Evolutionary conservation across 2,329 filamentous ascomycete species (phyloP), one percentile per base, ranked within the genome.

Genomic region (Torrubiella hemipterigena): DNA sequence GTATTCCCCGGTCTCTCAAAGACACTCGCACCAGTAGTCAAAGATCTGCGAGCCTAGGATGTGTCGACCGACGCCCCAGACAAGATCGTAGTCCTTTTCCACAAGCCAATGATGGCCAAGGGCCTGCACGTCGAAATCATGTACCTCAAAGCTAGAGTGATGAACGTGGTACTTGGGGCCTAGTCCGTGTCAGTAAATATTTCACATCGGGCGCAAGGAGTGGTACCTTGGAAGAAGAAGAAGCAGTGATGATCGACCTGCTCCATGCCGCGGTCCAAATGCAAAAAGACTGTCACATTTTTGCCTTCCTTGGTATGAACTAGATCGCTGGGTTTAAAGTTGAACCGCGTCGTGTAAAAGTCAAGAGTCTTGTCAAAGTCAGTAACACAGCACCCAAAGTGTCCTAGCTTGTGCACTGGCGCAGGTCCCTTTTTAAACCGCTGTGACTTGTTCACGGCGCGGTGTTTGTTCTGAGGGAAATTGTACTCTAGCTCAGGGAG

Each of bases 61-160:
- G 56, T 83, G 78, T 31, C 79, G 54, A 0, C 79, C 79, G 0
- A 84, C 69, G 2, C 79, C 79, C 79, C 79, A 84, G 38, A 75
- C 75, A 42, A 64, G 69, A 43, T 63, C 65, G 47, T 79, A 79
- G 2, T 69, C 71, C 49, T 74, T 70, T 38, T 69, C 56, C 3
- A 60, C 60, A 38, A 84, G 55, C 73, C 75, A 82, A 44, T 79
- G 67, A 52, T 84, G 79, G 2, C 79, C 79, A 4, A 83, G 57
- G 19, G 72, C 61, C 57, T 83, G 78, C 5, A 72, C 70, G 46
- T 84, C 78, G 43, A 78, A 80, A 49, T 83, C 77, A 42, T 79
- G 70, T 5, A 79, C 76, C 52, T 83, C 79, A 41, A 77, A 83
- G 3, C 65, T 72, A 13, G 68, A 69, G 52, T 83, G 79, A 47